Evolutionary conservation across 225 moss, liverwort and hornwort species (phyloP), one percentile per base, ranked within the genome.

Genomic region (Polytrichum formosum): DNA sequence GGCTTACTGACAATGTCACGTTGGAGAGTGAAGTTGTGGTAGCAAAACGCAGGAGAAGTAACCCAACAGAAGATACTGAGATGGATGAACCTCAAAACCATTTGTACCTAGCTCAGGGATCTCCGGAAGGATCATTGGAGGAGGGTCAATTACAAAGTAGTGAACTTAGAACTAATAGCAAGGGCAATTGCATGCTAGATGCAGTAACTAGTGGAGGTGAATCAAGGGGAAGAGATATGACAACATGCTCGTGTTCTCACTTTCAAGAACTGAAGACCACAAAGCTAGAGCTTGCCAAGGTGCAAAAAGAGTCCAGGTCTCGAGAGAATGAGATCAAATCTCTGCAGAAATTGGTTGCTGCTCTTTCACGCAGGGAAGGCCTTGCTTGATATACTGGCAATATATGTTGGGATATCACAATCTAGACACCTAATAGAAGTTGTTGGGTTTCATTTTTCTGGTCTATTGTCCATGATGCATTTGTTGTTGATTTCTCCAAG

Each of bases 241-340:
- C 33, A 61, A 58, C 27, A 27, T 55, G 65, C 22, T 75, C 75
- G 31, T 80, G 86, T 29, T 58, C 78, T 76, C 86, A 80, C 58
- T 33, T 70, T 13, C 71, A 72, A 59, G 75, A 86, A 46, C 59
- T 86, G n/a, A 73, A 73, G n/a, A 61, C 66, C 18, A 6, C 66
- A 64, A 80, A 71, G 67, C 65, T 65, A 62, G 78, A 82, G 68
- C 75, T 86, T 56, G 75, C 63, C 20, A 75, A 83, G 67, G 82
- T 59, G 30, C 86, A 75, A 54, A 77, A 68, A 68, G 75, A 83
- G 58, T 75, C 67, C 3, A 73, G 70, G 64, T 60, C 70, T 19
- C 65, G 60, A 62, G 76, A 64, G 1, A 67, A 68, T 4, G 75
- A 86, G 68, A 73, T 86, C n/a, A 66, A 73, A 62, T 71, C 75